These are phyloP conservation scores for Kwoniella bestiolae DNA, from an alignment of 768 basidiomycete species.

Conservation along the genomic window DNA sequence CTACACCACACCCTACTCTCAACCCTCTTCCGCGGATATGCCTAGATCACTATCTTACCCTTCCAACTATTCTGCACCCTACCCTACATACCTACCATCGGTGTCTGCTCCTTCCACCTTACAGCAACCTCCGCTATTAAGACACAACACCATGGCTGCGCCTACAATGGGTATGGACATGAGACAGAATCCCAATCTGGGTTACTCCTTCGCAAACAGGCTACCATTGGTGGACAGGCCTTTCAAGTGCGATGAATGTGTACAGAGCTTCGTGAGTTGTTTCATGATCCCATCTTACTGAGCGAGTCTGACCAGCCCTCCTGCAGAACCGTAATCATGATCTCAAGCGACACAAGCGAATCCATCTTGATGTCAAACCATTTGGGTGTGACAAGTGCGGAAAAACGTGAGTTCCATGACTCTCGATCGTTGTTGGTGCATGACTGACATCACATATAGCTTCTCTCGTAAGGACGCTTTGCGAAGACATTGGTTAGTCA, in stretches of 20 bases:
- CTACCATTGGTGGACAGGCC: slow-evolving; percentile 53
- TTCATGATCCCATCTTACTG: background rate
- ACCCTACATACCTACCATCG: slow-evolving; percentile 32
- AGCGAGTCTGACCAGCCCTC: background rate
- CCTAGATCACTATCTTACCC: slow-evolving; percentile 49
- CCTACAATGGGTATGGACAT: slow-evolving; percentile 32
- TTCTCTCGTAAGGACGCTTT: slow-evolving; percentile 59
- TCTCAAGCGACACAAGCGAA: slow-evolving; percentile 57
- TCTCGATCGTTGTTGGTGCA: background rate
- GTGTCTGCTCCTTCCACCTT: slow-evolving; percentile 29
- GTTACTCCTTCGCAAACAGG: slow-evolving; percentile 44
- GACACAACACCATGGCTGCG: slow-evolving; percentile 38
- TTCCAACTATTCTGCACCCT: slow-evolving; percentile 35
- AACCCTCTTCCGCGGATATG: slow-evolving; percentile 42
- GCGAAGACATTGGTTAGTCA: slow-evolving; percentile 57
- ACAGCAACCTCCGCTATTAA: slow-evolving; percentile 33
- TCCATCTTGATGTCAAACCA: slow-evolving; percentile 57
- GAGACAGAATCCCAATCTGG: slow-evolving; percentile 26
- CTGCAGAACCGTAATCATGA: slow-evolving; percentile 58
- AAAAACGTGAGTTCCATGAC: slow-evolving; percentile 46
- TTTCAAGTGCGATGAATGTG: slow-evolving; percentile 58
- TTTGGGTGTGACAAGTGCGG: slow-evolving; percentile 57
- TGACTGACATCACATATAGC: slow-evolving; percentile 6
- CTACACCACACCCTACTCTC: slow-evolving; percentile 31
- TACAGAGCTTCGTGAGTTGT: slow-evolving; percentile 55